Conservation (phyloP, 2,329 filamentous ascomycete genomes). For the Xylariaceae sp. region DNA sequence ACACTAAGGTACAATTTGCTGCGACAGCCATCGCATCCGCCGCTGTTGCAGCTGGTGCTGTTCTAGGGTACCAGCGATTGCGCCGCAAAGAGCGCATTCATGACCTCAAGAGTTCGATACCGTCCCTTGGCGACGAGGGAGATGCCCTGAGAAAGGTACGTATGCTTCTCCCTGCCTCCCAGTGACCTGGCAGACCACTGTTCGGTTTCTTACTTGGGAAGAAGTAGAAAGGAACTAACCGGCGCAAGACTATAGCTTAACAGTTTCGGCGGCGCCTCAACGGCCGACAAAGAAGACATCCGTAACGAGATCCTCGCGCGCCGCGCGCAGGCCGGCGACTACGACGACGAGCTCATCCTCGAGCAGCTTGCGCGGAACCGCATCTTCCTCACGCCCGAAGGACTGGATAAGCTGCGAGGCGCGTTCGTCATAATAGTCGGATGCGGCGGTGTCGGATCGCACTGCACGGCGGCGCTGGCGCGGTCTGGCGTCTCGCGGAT, state of each 20-base stretch:
- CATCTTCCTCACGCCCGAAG: constrained; percentile 81
- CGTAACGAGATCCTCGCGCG: constrained; percentile 56
- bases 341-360: constrained; percentile 76
- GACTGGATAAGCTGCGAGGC: constrained; percentile 71
- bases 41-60: constrained; percentile 54
- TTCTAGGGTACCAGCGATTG: constrained; percentile 60
- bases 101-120: constrained; percentile 59
- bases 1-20: constrained; percentile 57
- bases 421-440: constrained; percentile 88
- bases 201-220: not conserved
- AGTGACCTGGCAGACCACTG: not conserved
- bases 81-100: constrained; percentile 51
- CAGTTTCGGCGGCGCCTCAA: constrained; percentile 49
- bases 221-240: constrained; percentile 3
- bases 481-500: constrained; percentile 86
- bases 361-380: constrained; percentile 93
- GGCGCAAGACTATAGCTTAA: constrained; percentile 50
- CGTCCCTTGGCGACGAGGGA: constrained; percentile 33
- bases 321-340: constrained; percentile 59
- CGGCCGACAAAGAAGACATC: constrained; percentile 55
- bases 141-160: constrained; percentile 37
- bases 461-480: constrained; percentile 79
- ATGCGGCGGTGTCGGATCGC: constrained; percentile 90
- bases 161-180: not conserved
- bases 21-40: constrained; percentile 67